phyloP scores from a whole-genome alignment of 2,329 filamentous ascomycete species.

The Helotiales sp. region DNA sequence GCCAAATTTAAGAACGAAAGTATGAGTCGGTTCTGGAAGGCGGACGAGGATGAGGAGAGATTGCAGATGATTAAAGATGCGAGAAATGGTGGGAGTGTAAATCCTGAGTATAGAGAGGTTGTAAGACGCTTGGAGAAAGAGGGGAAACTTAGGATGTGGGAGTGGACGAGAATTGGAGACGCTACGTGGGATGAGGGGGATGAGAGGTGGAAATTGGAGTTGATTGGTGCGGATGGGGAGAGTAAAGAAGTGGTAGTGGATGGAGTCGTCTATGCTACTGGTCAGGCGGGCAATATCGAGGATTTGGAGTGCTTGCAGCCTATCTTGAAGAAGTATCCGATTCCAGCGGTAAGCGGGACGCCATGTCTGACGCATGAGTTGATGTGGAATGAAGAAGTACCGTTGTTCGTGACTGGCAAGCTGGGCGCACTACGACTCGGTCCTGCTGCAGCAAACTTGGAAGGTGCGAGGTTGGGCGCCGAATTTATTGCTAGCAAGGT shows the following conservation, averaged over 20 bases:
- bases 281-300: slow-evolving; percentile 62
- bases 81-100: slow-evolving; percentile 75
- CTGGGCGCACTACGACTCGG: slow-evolving; percentile 69
- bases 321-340: slow-evolving; percentile 59
- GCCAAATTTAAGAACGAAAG: slow-evolving; percentile 79
- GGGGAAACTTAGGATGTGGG: slow-evolving; percentile 16
- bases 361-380: slow-evolving; percentile 76
- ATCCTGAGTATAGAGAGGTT: slow-evolving; percentile 43
- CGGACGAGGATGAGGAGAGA: slow-evolving; percentile 69
- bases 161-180: slow-evolving; percentile 42
- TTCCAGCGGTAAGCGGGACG: slow-evolving; percentile 63
- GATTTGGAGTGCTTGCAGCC: slow-evolving; percentile 61
- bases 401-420: slow-evolving; percentile 69
- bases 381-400: slow-evolving; percentile 72
- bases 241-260: slow-evolving; percentile 52
- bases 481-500: slow-evolving; percentile 52
- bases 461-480: slow-evolving; percentile 70
- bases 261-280: slow-evolving; percentile 56
- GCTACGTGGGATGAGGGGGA: slow-evolving; percentile 49
- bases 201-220: slow-evolving; percentile 48
- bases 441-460: slow-evolving; percentile 71
- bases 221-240: slow-evolving; percentile 20
- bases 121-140: slow-evolving; percentile 13
- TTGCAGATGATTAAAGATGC: slow-evolving; percentile 65
- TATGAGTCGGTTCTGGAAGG: slow-evolving; percentile 75